Evolutionary conservation across 768 basidiomycete genomes (phyloP), one percentile per base, ranked within the genome.

Genomic region (Xerocomellus chrysenteron): DNA sequence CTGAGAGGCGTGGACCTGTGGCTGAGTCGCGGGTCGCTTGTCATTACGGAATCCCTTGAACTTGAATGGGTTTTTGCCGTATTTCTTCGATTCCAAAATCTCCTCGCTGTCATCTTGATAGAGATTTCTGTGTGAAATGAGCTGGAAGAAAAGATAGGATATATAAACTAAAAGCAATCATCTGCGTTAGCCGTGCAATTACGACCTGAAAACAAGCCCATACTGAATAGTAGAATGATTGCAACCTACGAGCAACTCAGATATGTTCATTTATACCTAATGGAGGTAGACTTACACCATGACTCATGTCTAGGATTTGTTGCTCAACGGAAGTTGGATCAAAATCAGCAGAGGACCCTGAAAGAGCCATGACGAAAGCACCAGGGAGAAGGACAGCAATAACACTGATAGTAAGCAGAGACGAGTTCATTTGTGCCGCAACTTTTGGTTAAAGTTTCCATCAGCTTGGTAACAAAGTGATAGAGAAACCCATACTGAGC

Each of bases 381-480:
- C 85, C 85, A 5, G 90, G 90, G 8, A 92, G 67, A 13, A 92
- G 74, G 16, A 92, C 76, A 10, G 86, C 90, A 16, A 86, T 84
- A 17, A 91, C 90, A 56, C 88, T 89, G 52, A 92, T 78, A 48
- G 80, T 86, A n/a, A 92, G 72, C 24, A 92, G 74, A 0, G 88
- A 86, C 1, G 88, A 87, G 54, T 90, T 86, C 37, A 91, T 70
- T 58, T 90, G 86, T 1, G 84, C 85, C 0, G 88, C 83, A 35
- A 84, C 88, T 89, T 46, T 58, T 41, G 12, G 30, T 19, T 17
- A 16, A 19, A 52, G 7, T 5, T 46, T 47, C 12, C 35, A 41
- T 43, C 41, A 54, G 37, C n/a, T 26, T 42, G n/a, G 36, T 16
- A 43, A 47, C 9, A 35, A 50, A 30, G 36, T 2, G 1, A 56